phyloP scores from a whole-genome alignment of 441 rosid species.

The Caryocar brasiliense region DNA sequence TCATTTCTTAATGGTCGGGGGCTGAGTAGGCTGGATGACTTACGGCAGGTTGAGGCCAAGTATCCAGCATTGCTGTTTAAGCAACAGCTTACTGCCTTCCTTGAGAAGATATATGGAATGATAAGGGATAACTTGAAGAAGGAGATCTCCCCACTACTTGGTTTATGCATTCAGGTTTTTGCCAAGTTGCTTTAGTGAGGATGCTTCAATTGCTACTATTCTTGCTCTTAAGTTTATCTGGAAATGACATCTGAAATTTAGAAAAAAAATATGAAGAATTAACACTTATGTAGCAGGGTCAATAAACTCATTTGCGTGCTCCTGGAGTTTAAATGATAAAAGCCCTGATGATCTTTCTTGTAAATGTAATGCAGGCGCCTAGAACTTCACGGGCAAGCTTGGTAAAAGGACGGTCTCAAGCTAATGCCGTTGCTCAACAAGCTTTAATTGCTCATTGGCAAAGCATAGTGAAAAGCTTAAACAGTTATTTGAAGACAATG shows the following conservation, averaged over 20 bases:
- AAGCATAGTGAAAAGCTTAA: slow-evolving; percentile 81
- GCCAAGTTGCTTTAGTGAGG: slow-evolving; percentile 8
- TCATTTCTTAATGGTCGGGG: slow-evolving; percentile 77
- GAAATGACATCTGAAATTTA: too few relatives aligned
- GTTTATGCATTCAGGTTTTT: slow-evolving; percentile 90
- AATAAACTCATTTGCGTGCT: too few relatives aligned
- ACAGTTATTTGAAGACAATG: slow-evolving; percentile 64
- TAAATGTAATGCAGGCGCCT: slow-evolving; percentile 63
- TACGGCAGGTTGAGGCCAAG: slow-evolving; percentile 97
- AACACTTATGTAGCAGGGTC: too few relatives aligned
- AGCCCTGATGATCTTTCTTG: too few relatives aligned
- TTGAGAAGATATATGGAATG: slow-evolving; percentile 99
- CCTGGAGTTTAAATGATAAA: too few relatives aligned
- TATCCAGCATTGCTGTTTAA: slow-evolving; percentile 98
- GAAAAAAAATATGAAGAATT: too few relatives aligned
- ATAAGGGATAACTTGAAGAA: slow-evolving; percentile 94
- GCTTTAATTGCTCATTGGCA: slow-evolving; percentile 97
- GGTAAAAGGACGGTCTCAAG: slow-evolving; percentile 91
- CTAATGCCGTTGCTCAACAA: slow-evolving; percentile 93
- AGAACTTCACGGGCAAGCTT: slow-evolving; percentile 86
- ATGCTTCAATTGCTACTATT: not conserved
- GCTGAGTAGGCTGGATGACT: slow-evolving; percentile 72
- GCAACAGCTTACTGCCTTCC: slow-evolving; percentile 99
- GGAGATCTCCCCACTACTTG: slow-evolving; percentile 96
- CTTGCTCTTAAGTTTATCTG: too few relatives aligned